Evolutionary conservation across 2,329 filamentous ascomycete genomes (phyloP).

Genomic region (Pseudogymnoascus sp.): DNA sequence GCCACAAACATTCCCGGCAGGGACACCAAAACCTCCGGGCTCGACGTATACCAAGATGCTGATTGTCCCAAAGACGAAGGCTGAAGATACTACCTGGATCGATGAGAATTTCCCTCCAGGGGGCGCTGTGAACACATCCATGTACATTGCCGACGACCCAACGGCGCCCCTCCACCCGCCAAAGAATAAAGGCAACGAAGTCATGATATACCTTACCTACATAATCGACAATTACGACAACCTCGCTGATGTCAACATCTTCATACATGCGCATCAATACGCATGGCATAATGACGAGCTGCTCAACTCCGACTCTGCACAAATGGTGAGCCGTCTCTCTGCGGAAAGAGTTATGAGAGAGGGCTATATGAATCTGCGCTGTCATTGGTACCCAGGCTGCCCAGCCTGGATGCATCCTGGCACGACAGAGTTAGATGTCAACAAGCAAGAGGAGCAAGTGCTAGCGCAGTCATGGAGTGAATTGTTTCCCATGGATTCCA

Average conservation of each 20-base stretch:
- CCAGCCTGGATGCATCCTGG: conserved; percentile 48
- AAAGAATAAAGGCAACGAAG: conserved; percentile 35
- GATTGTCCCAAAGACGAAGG: conserved; percentile 16
- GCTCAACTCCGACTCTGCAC: conserved; percentile 19
- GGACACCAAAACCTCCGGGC: conserved; percentile 13
- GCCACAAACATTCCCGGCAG: conserved; percentile 12
- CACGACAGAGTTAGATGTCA: conserved; percentile 30
- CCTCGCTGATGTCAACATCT: conserved; percentile 31
- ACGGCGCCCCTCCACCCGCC: conserved; percentile 39
- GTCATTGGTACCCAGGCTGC: conserved; percentile 49
- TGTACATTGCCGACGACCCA: conserved; percentile 23
- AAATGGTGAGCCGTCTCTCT: conserved; percentile 19
- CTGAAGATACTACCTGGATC: conserved; percentile 20
- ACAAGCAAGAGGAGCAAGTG: conserved; percentile 39
- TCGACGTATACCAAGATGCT: conserved; percentile 19
- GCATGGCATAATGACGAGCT: conserved; percentile 26
- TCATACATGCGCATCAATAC: conserved; percentile 41
- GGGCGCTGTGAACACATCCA: neutral
- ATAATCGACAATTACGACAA: conserved; percentile 55
- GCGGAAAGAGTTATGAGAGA: conserved; percentile 36
- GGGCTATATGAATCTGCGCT: conserved; percentile 54
- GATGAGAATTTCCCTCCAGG: conserved; percentile 18
- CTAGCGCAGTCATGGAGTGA: conserved; percentile 39
- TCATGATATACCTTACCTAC: conserved; percentile 38
- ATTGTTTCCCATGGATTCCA: conserved; percentile 36